Percentiles rank a stretch among this genome's conserved stretches.
Conservation (phyloP, 768 basidiomycete species). For the Crassisporium funariophilum region DNA sequence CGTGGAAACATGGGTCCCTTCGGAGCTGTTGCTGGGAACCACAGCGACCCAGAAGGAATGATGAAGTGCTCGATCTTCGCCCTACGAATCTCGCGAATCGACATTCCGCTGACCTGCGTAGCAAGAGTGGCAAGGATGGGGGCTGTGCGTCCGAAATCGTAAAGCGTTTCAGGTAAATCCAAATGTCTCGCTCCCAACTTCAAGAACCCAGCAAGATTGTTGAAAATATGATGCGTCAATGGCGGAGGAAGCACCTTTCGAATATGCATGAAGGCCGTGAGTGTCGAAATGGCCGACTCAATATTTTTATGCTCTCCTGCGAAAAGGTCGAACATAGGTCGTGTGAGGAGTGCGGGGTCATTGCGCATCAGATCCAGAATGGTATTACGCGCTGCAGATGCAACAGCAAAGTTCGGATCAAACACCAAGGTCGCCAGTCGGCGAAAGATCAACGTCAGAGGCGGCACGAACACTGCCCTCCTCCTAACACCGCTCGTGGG, state of each 20-base stretch:
- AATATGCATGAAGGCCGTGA: conserved; percentile 61
- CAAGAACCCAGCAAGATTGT: conserved; percentile 69
- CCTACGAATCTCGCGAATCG: conserved; percentile 69
- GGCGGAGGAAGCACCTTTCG: conserved; percentile 61
- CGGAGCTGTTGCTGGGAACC: conserved; percentile 63
- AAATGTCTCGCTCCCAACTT: conserved; percentile 51
- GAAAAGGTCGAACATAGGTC: conserved; percentile 63
- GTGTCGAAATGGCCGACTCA: conserved; percentile 46
- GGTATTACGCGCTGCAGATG: conserved; percentile 56
- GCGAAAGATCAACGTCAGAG: conserved; percentile 56
- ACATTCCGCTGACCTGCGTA: conserved; percentile 70
- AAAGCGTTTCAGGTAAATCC: conserved; percentile 45
- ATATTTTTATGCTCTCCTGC: conserved; percentile 52
- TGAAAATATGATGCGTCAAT: conserved; percentile 67
- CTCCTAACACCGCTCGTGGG: conserved; percentile 52
- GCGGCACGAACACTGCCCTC: conserved; percentile 66
- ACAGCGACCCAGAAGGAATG: conserved; percentile 69
- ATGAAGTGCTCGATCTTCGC: conserved; percentile 71
- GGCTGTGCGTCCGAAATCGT: conserved; percentile 53
- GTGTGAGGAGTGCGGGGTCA: conserved; percentile 67
- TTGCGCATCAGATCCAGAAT: conserved; percentile 73
- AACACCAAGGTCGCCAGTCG: conserved; percentile 53
- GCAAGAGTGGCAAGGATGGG: conserved; percentile 62
- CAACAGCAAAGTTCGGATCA: conserved; percentile 55
- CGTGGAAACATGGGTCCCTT: conserved; percentile 64